Percentiles rank a stretch among this genome's conserved stretches.
Evolutionary conservation across 2,329 filamentous ascomycete species (phyloP).

Genomic region (Anisogramma anomala): DNA sequence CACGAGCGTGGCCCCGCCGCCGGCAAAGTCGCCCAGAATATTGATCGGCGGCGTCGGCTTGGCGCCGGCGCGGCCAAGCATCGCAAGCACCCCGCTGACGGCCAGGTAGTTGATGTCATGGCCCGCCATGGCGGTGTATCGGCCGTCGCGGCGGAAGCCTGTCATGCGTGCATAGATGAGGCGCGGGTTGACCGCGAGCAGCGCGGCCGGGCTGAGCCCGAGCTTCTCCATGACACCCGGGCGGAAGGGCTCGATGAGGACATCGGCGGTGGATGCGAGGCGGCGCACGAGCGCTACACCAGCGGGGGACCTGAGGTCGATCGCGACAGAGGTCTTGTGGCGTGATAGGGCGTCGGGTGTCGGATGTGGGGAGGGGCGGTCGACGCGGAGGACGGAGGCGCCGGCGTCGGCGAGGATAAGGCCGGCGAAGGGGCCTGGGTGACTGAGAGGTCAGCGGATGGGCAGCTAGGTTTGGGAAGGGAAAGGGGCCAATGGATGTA

Average conservation of each 20-base stretch:
- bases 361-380: conserved; percentile 43
- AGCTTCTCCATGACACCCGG: conserved; percentile 82
- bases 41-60: conserved; percentile 73
- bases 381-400: conserved; percentile 76
- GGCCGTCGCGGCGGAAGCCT: conserved; percentile 78
- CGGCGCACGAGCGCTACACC: conserved; percentile 56
- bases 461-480: neutral
- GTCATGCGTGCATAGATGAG: conserved; percentile 79
- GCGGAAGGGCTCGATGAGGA: conserved; percentile 87
- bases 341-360: conserved; percentile 65
- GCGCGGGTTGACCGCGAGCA: conserved; percentile 56
- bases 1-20: conserved; percentile 72
- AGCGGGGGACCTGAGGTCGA: conserved; percentile 60
- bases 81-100: conserved; percentile 64
- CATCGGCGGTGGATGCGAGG: conserved; percentile 53
- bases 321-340: conserved; percentile 66
- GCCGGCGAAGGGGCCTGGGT: conserved; percentile 65
- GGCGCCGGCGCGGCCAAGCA: conserved; percentile 60
- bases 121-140: conserved; percentile 78
- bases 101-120: conserved; percentile 97
- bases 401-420: conserved; percentile 84
- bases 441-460: conserved; percentile 23
- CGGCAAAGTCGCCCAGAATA: conserved; percentile 81
- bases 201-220: conserved; percentile 59
- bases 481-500: conserved; percentile 20